Evolutionary conservation across 2,329 filamentous ascomycete genomes (phyloP), one percentile per base, ranked within the genome.

Genomic region (Sclerotinia minor): DNA sequence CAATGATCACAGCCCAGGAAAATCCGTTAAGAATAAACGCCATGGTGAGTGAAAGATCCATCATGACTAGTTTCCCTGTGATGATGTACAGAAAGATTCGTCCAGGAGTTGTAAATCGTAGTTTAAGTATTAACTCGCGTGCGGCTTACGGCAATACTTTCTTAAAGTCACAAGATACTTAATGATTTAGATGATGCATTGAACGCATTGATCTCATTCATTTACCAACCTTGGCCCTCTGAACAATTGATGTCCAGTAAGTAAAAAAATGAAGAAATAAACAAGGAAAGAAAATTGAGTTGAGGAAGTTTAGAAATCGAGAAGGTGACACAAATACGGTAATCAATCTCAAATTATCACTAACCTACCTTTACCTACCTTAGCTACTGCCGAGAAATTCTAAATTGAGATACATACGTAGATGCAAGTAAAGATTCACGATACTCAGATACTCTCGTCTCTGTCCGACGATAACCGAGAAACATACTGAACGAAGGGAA

Each of bases 391-490:
- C 47, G 24, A 44, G 45, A 38, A 61, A 19, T 50, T 45, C 45
- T 4, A 49, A 41, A 13, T 35, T 61, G 58, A 61, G 35, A 35
- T 9, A 32, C 32, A 5, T 32, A 35, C 32, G 5, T 35, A 35
- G 35, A 35, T 35, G 35, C 35, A 35, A 35, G 35, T 35, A 9
- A 35, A 35, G 35, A 35, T 35, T 9, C 35, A 9, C 35, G 35
- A 35, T 35, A 2, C 35, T 38, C 11, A 7, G 35, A 35, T 35
- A 2, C 35, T 38, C 11, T 38, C 11, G 38, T 38, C 38, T 21
- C 59, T 38, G 29, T 38, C 59, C 59, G 59, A 61, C 45, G 32
- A 50, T 61, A 61, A 13, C 59, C 59, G 59, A 61, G 29, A 50
- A 63, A 21, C 21, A 50, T 15, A 50, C 19, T 21, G 3, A 50